Evolutionary conservation across 306 rosid species (phyloP), one percentile per base, ranked within the genome.

Genomic region (Quercus engelmannii): DNA sequence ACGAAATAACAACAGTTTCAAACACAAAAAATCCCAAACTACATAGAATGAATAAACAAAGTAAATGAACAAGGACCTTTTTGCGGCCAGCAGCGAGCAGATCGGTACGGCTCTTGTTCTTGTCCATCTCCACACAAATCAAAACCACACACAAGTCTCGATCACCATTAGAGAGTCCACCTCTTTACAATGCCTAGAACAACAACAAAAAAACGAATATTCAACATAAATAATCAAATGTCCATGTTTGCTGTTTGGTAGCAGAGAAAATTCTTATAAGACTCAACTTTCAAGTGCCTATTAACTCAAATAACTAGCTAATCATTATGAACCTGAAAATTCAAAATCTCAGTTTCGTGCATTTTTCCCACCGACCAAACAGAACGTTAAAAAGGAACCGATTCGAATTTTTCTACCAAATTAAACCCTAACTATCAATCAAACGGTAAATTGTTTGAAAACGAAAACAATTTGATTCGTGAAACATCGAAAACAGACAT

Each of bases 31-130:
- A 17, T 30, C 28, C 17, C 6, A 17, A 26, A 8, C 10, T 18
- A 76, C 3, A 6, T 55, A 73, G 6, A 38, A 74, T 56, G 58
- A 57, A 17, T 31, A 38, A 17, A 55, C 21, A 65, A 52, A 28
- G 31, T 28, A 56, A 63, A 20, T 57, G 62, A 6, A 33, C 20
- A 71, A 68, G 75, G 75, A 94, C 99, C 99, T 77, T 92, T 76
- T 94, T 90, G 11, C 82, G 86, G 58, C 99, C 99, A 17, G 97
- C 99, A 26, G 97, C 90, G 21, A 94, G 99, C 86, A 92, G 90
- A 92, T 94, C 97, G 86, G 97, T 88, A 61, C 97, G 99, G 85
- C 73, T 90, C 92, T 91, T 88, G 88, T 80, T 85, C 91, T 83
- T 89, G 80, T 92, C 99, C 99, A 94, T 94, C 81, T 25, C 41